These are phyloP conservation scores for Verticillium zaregamsianum DNA, from an alignment of 2,329 filamentous ascomycete genomes.

Conservation along the genomic window DNA sequence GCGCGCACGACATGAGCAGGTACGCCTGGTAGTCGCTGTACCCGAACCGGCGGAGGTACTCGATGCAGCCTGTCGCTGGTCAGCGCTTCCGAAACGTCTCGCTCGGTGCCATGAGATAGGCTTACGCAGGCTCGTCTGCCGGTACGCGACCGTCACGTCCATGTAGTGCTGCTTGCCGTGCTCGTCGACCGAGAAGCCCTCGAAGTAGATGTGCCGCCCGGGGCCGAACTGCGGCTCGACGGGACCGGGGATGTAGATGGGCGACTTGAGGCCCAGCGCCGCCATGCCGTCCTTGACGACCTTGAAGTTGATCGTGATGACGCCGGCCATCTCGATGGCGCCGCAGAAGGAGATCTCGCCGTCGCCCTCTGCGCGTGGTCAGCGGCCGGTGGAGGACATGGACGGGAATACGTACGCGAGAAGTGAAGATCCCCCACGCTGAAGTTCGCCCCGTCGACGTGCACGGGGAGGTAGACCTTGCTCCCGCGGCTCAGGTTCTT, in stretches of 20 bases:
- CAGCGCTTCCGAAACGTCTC: neutral
- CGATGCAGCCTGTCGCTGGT: conserved; percentile 55
- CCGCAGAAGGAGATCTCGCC: conserved; percentile 87
- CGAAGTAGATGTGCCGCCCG: conserved; percentile 76
- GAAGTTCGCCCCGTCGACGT: conserved; percentile 84
- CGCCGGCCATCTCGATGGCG: conserved; percentile 90
- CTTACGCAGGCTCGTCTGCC: conserved; percentile 67
- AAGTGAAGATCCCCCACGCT: conserved; percentile 87
- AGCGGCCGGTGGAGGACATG: neutral
- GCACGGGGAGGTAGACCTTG: conserved; percentile 84
- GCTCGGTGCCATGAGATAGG: neutral
- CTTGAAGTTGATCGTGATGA: conserved; percentile 86
- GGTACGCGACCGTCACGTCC: conserved; percentile 81
- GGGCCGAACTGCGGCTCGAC: conserved; percentile 87
- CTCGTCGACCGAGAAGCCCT: conserved; percentile 88
- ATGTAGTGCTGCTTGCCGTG: conserved; percentile 85
- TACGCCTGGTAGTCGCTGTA: conserved; percentile 76
- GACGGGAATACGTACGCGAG: conserved; percentile 42
- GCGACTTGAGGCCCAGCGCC: conserved; percentile 72
- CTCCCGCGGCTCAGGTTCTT: conserved; percentile 77
- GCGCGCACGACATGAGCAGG: conserved; percentile 77
- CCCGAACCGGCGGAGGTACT: conserved; percentile 73
- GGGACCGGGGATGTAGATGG: conserved; percentile 81
- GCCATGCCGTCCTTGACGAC: conserved; percentile 79
- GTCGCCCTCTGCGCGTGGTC: conserved; percentile 60